A percentile compares a stretch with the other conserved stretches of the same genome.
phyloP scores from a whole-genome alignment of 768 basidiomycete species.

The Mycena albidolilacea region DNA sequence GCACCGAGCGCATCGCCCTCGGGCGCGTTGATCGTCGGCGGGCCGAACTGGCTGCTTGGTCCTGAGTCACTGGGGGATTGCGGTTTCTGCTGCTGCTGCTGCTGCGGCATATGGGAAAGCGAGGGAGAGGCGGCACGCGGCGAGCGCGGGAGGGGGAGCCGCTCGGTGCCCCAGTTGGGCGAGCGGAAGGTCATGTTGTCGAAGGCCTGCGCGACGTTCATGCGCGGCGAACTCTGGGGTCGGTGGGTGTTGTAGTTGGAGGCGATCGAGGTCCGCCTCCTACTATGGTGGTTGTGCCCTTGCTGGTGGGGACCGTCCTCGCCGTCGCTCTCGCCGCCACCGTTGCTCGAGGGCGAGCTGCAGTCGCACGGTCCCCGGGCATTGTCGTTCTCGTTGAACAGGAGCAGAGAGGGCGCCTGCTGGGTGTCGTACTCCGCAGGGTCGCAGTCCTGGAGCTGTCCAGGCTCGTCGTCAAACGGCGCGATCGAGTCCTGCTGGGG shows the following conservation, averaged over 20 bases:
- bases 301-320: slow-evolving; percentile 46
- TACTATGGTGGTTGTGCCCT: slow-evolving; percentile 59
- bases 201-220: slow-evolving; percentile 72
- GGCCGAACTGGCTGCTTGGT: slow-evolving; percentile 28
- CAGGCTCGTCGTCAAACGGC: slow-evolving; percentile 64
- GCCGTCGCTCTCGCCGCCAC: slow-evolving; percentile 61
- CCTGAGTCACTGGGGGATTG: slow-evolving; percentile 69
- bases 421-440: slow-evolving; percentile 79
- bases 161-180: slow-evolving; percentile 67
- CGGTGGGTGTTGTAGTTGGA: slow-evolving; percentile 47
- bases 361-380: slow-evolving; percentile 70
- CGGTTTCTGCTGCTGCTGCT: slow-evolving; percentile 56
- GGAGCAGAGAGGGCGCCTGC: slow-evolving; percentile 60
- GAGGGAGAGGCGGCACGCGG: slow-evolving; percentile 42
- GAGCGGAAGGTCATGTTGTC: slow-evolving; percentile 77
- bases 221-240: slow-evolving; percentile 64
- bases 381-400: slow-evolving; percentile 70
- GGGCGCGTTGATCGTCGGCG: slow-evolving; percentile 61
- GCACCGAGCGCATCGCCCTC: slow-evolving; percentile 68
- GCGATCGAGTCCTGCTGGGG: slow-evolving; percentile 56
- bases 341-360: slow-evolving; percentile 60
- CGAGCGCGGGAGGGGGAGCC: slow-evolving; percentile 60
- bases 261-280: slow-evolving; percentile 76
- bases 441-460: slow-evolving; percentile 63
- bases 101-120: slow-evolving; percentile 29